Base-by-base conservation (phyloP, 345 rosid species). In the Lepidium aucheri region DNA sequence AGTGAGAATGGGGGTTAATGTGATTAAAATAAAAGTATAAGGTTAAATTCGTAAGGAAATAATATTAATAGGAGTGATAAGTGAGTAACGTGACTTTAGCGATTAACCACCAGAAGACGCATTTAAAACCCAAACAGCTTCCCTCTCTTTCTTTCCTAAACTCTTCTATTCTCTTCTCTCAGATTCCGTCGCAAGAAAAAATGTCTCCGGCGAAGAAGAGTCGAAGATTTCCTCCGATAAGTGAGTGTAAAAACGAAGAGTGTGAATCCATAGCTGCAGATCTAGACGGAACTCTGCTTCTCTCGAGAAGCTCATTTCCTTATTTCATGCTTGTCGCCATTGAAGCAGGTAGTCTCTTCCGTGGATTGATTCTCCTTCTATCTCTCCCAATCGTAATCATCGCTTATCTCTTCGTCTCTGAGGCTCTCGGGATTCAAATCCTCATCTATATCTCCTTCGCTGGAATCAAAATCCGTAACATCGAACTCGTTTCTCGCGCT, bases 271-370 rank as follows among this genome's bases (percentile, higher is more conserved):
- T 93, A 15, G 97, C 98, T 0, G 96, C 98, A 4, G 98, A 93
- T 74, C 97, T 93, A 3, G 98, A 93, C 57, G 98, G 98, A 9
- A 93, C 98, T 30, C 82, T 93, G 13, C 88, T 90, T 6, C 38
- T 81, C 24, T 86, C 93, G 0, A 68, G 90, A 22, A 93, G 96
- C 85, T 85, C 97, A 6, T 81, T 93, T 47, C 96, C 98, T 11
- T 93, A 93, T 80, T 93, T 86, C 76, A 85, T 93, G 96, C 92
- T 93, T 4, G 88, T 93, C 2, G 98, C 98, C 22, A 45, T 90
- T 4, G 98, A 90, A 74, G 98, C 98, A 39, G 98, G 98, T 0
- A 86, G 97, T 63, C 83, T 90, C 60, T 68, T 93, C 50, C 94
- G 98, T 13, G 98, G 97, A 12, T 76, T 90, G 28, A 63, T 78